Conservation (phyloP, 176 grass and related monocot genomes). For the Rhynchospora tenuis region DNA sequence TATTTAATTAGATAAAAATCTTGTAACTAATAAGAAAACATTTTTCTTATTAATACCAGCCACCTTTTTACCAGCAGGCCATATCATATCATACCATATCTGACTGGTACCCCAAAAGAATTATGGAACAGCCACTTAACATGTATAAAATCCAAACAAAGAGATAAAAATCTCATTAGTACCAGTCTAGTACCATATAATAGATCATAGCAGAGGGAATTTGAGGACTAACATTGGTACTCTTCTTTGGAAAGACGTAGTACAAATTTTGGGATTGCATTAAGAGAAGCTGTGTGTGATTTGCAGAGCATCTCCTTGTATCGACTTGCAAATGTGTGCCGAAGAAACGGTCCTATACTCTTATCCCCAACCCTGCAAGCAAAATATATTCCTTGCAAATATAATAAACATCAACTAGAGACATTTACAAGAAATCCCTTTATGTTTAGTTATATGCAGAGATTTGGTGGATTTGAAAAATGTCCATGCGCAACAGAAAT, state of each 20-base stretch:
- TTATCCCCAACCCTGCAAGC: constrained; percentile 63
- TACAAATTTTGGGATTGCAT: constrained; percentile 58
- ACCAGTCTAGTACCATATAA: background rate
- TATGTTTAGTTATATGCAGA: background rate
- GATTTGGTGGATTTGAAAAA: background rate
- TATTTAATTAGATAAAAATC: background rate
- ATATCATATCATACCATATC: background rate
- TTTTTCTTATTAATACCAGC: background rate
- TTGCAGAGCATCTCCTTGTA: constrained; percentile 97
- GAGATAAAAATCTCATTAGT: background rate
- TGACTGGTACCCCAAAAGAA: background rate
- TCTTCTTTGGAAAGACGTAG: constrained; percentile 83
- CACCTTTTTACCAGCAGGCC: background rate
- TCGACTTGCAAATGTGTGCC: constrained; percentile 61
- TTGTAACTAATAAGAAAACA: background rate
- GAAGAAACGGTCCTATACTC: constrained; percentile 66
- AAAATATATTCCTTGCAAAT: background rate
- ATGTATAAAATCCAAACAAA: background rate
- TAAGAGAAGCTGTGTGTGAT: constrained; percentile 54
- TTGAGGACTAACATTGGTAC: constrained; percentile 32
- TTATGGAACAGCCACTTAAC: background rate
- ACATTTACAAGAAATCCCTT: background rate
- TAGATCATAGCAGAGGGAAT: background rate
- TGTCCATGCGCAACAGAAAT: background rate
- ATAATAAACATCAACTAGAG: background rate